phyloP scores from a whole-genome alignment of 331 rosid genomes.

The Pyracantha coccinea region DNA sequence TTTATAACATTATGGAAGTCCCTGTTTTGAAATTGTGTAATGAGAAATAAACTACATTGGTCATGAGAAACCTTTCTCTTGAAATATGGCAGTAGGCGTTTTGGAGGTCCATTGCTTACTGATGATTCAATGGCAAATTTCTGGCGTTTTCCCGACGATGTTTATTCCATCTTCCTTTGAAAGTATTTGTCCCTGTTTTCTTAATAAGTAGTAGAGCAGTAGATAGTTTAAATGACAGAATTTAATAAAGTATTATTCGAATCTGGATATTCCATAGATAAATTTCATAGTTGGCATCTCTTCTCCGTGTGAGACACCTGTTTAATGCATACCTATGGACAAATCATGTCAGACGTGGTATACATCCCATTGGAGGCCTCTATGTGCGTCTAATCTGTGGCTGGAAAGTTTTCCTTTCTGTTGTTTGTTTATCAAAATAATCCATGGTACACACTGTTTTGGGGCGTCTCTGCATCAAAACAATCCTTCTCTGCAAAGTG shows the following conservation, averaged over 20 bases:
- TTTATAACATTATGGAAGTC: background rate
- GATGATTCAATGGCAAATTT: background rate
- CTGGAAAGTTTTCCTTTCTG: background rate
- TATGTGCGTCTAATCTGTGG: background rate
- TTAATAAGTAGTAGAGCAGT: background rate
- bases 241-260: background rate
- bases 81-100: background rate
- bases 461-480: background rate
- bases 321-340: background rate
- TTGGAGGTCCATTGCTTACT: background rate
- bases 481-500: background rate
- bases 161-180: background rate
- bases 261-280: too few relatives aligned
- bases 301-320: background rate
- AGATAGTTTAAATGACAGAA: background rate
- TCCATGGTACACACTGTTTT: background rate
- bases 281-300: too few relatives aligned
- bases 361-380: background rate
- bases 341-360: background rate
- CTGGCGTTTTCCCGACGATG: background rate
- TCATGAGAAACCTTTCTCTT: background rate
- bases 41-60: background rate
- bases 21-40: background rate
- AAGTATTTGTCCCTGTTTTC: background rate
- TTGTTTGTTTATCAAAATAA: background rate